Base-by-base conservation (phyloP, 2,329 filamentous ascomycete genomes). In the Colletotrichum liaoningense region DNA sequence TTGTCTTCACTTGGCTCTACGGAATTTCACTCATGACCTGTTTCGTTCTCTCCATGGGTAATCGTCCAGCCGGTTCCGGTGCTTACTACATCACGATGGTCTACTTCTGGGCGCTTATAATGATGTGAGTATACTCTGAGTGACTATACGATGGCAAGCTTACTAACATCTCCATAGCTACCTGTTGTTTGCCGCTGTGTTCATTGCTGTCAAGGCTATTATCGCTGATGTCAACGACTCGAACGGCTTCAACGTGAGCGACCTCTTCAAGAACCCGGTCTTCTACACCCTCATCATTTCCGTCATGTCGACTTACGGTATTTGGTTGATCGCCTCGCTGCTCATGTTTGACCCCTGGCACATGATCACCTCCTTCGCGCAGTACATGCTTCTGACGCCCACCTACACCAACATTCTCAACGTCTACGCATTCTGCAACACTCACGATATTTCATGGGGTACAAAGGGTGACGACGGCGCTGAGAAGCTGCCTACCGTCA, bases 321-420 rank as follows among this genome's bases (percentile, higher is more conserved):
- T 99, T 79, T 99, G 95, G 93, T 89, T 98, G 73, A 85, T 99
- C 63, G 93, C 95, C 0, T 98, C 95, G 9, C 88, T 99, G 76
- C 87, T 99, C 77, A 98, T 98, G 92, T 92, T 98, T 83, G 97
- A 99, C 82, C 97, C 97, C 4, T 99, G 97, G 96, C 97, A 99
- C 85, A 98, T 99, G 95, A 89, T 98, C 82, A 98, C 97, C n/a
- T 92, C 93, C 71, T 95, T 98, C 83, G 83, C 95, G 62, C 97
- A 98, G 89, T 99, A 99, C 83, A 92, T 98, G 78, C 90, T 98
- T 55, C 89, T 99, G 71, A 98, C 95, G 0, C 97, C 97, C 0
- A 98, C 95, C 0, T 99, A 98, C 85, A 97, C 97, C 86, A 99
- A 98, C 84, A 95, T 98, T 72, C 92, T 99, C 79, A 99, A 98